Evolutionary conservation across 2,329 filamentous ascomycete genomes (phyloP).

Genomic region (Aspergillus vadensis): DNA sequence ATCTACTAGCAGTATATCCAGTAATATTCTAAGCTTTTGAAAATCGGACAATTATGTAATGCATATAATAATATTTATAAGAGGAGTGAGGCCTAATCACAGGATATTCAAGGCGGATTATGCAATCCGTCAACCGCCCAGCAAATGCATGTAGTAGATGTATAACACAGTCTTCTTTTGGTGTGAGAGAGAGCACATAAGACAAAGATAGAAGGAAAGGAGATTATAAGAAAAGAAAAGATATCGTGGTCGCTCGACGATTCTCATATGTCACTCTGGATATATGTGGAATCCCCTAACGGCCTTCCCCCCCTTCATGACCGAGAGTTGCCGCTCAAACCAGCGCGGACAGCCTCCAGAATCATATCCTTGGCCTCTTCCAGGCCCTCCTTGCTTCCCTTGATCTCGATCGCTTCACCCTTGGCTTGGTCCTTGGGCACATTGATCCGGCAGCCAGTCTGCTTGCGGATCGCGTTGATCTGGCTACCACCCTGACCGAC

Average conservation of each 20-base stretch:
- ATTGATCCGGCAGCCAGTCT: conserved; percentile 91
- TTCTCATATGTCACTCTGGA: neutral
- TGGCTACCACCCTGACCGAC: conserved; percentile 87
- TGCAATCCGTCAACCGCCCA: neutral
- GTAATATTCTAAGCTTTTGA: neutral
- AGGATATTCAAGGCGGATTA: neutral
- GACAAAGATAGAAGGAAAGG: conserved; percentile 2
- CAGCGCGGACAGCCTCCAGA: conserved; percentile 70
- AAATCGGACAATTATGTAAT: neutral
- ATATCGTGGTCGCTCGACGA: neutral
- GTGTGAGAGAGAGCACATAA: neutral
- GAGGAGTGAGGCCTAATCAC: conserved; percentile 2
- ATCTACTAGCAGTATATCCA: neutral
- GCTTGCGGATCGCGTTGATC: conserved; percentile 88
- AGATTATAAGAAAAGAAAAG: neutral
- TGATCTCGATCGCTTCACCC: conserved; percentile 85
- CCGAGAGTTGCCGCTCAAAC: conserved; percentile 29
- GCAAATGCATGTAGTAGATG: neutral
- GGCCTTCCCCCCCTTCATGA: neutral
- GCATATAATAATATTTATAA: neutral
- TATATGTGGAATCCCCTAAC: neutral
- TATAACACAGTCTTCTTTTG: conserved; percentile 3
- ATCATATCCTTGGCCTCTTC: conserved; percentile 89
- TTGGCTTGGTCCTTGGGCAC: conserved; percentile 78
- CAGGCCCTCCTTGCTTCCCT: conserved; percentile 75